Evolutionary conservation across 768 basidiomycete species (phyloP).

Genomic region (Termitomyces sp.): DNA sequence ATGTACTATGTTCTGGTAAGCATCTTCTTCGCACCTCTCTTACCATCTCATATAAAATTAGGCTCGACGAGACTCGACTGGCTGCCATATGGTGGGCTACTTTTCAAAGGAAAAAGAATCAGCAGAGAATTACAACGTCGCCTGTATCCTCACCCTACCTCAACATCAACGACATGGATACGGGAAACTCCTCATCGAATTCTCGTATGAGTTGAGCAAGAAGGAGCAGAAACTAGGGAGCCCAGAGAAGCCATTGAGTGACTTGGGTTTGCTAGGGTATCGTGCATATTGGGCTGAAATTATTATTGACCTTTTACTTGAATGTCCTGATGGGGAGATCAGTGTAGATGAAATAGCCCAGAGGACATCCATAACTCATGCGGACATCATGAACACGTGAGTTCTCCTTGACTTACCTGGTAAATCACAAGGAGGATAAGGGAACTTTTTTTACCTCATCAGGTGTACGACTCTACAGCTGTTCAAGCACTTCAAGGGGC

Average conservation of each 20-base stretch:
- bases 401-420: slow-evolving; percentile 26
- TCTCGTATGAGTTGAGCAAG: slow-evolving; percentile 97
- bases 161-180: slow-evolving; percentile 97
- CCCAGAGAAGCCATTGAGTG: slow-evolving; percentile 96
- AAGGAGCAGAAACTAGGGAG: slow-evolving; percentile 93
- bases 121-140: slow-evolving; percentile 97
- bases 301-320: slow-evolving; percentile 85
- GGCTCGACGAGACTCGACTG: slow-evolving; percentile 81
- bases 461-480: slow-evolving; percentile 93
- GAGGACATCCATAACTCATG: slow-evolving; percentile 90
- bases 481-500: slow-evolving; percentile 94
- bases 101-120: slow-evolving; percentile 99
- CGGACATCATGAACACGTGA: slow-evolving; percentile 98
- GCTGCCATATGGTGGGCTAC: slow-evolving; percentile 95
- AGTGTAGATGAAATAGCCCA: slow-evolving; percentile 97
- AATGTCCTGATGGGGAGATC: slow-evolving; percentile 69
- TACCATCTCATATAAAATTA: slow-evolving; percentile 22
- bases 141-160: slow-evolving; percentile 97
- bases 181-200: slow-evolving; percentile 94
- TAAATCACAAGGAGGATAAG: background rate
- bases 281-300: slow-evolving; percentile 97
- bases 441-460: background rate
- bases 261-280: slow-evolving; percentile 89
- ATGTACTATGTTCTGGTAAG: slow-evolving; percentile 98
- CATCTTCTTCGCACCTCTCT: background rate